A percentile compares a stretch with the other conserved stretches of the same genome.
Evolutionary conservation across 2,329 filamentous ascomycete genomes (phyloP).

Genomic region (Phyllosticta ampelicida): DNA sequence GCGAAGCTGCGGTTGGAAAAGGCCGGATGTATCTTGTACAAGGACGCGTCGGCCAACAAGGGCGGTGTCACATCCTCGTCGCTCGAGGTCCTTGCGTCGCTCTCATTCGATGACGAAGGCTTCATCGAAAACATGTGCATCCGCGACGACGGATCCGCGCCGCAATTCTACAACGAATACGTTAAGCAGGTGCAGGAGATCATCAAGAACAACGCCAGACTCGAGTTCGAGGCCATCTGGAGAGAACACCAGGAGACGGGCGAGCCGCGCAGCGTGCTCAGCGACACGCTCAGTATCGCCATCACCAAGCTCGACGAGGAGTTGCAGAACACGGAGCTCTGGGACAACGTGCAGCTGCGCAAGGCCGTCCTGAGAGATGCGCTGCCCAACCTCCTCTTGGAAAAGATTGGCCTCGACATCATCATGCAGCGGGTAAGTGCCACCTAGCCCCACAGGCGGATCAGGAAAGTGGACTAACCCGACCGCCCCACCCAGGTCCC

Average conservation of each 20-base stretch:
- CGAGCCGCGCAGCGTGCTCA: slow-evolving; percentile 70
- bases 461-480: slow-evolving; percentile 14
- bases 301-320: slow-evolving; percentile 98
- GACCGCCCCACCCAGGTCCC: slow-evolving; percentile 51
- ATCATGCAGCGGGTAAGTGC: slow-evolving; percentile 64
- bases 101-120: slow-evolving; percentile 82
- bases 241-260: slow-evolving; percentile 79
- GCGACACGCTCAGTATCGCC: slow-evolving; percentile 78
- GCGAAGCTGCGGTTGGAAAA: slow-evolving; percentile 91
- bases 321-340: slow-evolving; percentile 83
- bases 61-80: slow-evolving; percentile 96
- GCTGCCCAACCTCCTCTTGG: slow-evolving; percentile 68
- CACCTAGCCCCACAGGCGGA: not conserved
- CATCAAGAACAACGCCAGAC: slow-evolving; percentile 79
- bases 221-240: slow-evolving; percentile 99
- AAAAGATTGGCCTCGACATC: slow-evolving; percentile 84
- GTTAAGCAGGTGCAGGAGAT: slow-evolving; percentile 84
- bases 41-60: slow-evolving; percentile 98
- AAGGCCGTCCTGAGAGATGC: slow-evolving; percentile 72
- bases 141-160: slow-evolving; percentile 61
- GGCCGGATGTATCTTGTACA: slow-evolving; percentile 91
- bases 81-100: slow-evolving; percentile 84
- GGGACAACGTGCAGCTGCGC: slow-evolving; percentile 71
- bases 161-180: slow-evolving; percentile 86
- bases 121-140: slow-evolving; percentile 95